Evolutionary conservation across 2,329 filamentous ascomycete species (phyloP).

Genomic region (Colletotrichum echinochloae): DNA sequence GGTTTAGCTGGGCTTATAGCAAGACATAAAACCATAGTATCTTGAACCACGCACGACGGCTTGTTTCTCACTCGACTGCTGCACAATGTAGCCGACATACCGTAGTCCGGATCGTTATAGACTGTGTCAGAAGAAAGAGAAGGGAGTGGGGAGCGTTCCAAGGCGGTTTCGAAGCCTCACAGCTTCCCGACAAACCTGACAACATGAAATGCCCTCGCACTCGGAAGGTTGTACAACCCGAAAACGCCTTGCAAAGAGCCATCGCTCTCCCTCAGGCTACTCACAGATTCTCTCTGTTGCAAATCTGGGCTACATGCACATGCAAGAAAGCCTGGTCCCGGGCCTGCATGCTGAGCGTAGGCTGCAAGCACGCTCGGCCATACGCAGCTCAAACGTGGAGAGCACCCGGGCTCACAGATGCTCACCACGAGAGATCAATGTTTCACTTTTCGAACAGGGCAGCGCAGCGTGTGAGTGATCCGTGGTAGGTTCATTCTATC

Average conservation of each 20-base stretch:
- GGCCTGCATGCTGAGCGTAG: background rate
- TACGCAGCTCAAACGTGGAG: background rate
- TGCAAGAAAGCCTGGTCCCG: background rate
- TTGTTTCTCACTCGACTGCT: background rate
- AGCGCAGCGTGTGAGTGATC: background rate
- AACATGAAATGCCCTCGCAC: background rate
- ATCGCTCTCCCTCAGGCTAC: too few species aligned
- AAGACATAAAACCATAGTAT: background rate
- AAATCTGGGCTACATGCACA: background rate
- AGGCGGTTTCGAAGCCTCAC: too few species aligned
- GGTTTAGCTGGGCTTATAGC: background rate
- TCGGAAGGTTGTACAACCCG: background rate
- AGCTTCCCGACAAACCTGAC: background rate
- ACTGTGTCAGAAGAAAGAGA: background rate
- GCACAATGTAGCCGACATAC: background rate
- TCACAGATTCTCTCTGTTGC: too few species aligned
- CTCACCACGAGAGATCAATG: background rate
- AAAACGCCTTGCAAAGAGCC: background rate
- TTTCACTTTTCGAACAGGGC: background rate
- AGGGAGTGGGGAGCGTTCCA: too few species aligned
- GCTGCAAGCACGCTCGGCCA: slow-evolving; percentile 2
- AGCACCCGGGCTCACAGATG: background rate
- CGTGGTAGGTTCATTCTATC: slow-evolving; percentile 21
- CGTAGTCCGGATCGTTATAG: background rate
- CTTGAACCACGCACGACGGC: too few species aligned